Conservation (phyloP, 306 rosid genomes). For the Lathyrus aphaca region DNA sequence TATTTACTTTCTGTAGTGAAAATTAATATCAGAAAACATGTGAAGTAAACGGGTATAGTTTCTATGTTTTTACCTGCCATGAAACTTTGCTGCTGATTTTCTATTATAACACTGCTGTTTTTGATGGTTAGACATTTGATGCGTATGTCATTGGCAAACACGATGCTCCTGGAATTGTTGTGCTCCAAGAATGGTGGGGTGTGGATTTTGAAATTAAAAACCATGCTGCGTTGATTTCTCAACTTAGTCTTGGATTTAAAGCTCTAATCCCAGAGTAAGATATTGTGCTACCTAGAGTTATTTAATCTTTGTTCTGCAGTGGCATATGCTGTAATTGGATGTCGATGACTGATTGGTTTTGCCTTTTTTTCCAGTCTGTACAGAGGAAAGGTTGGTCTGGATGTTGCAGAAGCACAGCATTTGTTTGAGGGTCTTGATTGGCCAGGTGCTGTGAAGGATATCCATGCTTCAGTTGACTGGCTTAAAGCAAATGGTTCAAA, state of each 20-base stretch:
- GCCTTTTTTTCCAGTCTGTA: slow-evolving; percentile 53
- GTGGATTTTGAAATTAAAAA: slow-evolving; percentile 84
- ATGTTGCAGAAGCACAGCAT: slow-evolving; percentile 94
- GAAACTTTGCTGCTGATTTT: slow-evolving; percentile 28
- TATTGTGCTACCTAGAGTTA: neutral
- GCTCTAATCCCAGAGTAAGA: slow-evolving; percentile 93
- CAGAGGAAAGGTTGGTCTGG: slow-evolving; percentile 89
- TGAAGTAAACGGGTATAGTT: neutral
- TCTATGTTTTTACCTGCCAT: slow-evolving; percentile 21
- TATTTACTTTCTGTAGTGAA: neutral
- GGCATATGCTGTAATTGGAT: slow-evolving; percentile 27
- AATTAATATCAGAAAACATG: neutral
- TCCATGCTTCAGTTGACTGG: slow-evolving; percentile 84
- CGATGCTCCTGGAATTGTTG: slow-evolving; percentile 87
- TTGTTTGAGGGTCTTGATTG: slow-evolving; percentile 89
- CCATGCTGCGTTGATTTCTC: slow-evolving; percentile 82
- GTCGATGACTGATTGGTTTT: slow-evolving; percentile 19
- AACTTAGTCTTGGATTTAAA: slow-evolving; percentile 73
- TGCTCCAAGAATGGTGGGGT: slow-evolving; percentile 98
- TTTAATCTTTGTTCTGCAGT: neutral
- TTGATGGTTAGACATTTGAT: slow-evolving; percentile 65
- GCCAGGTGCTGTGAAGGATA: slow-evolving; percentile 95
- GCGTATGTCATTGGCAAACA: slow-evolving; percentile 82
- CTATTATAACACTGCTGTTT: slow-evolving; percentile 9
- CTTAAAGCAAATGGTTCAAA: slow-evolving; percentile 88